A percentile compares a stretch with the other conserved stretches of the same genome.
phyloP scores from a whole-genome alignment of 2,329 filamentous ascomycete genomes.

The Botrytis galanthina region DNA sequence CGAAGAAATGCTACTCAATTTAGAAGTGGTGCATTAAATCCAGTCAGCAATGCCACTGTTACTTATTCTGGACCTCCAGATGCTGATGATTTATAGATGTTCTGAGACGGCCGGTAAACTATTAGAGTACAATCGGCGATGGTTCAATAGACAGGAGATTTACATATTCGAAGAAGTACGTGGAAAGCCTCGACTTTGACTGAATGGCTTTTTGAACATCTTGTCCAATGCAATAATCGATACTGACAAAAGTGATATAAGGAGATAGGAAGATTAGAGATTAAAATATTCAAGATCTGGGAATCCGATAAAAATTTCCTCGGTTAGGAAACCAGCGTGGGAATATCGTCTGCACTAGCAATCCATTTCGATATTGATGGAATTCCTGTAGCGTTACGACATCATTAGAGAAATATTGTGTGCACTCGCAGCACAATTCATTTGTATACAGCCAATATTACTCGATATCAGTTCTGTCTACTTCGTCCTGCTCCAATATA shows the following conservation, averaged over 20 bases:
- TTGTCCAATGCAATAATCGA: not conserved
- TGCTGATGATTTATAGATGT: not conserved
- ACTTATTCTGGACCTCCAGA: not conserved
- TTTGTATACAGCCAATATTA: not conserved
- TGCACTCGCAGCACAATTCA: not conserved
- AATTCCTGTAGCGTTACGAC: not conserved
- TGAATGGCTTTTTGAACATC: not conserved
- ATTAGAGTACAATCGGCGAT: not conserved
- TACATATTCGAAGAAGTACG: not conserved
- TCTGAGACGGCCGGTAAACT: not conserved
- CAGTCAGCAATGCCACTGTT: not conserved
- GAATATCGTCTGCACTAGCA: slow-evolving; percentile 6
- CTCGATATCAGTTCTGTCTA: not conserved
- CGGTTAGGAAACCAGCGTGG: not conserved
- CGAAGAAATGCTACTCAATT: not conserved
- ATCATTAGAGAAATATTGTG: not conserved
- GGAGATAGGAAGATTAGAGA: not conserved
- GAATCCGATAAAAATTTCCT: not conserved
- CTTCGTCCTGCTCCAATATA: not conserved
- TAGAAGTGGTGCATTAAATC: not conserved
- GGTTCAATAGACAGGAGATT: not conserved
- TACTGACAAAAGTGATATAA: not conserved
- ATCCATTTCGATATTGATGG: not conserved
- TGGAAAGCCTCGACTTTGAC: not conserved
- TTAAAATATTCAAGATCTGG: not conserved